Conservation (phyloP, 257 asterid species). For the Nicotiana tomentosiformis region DNA sequence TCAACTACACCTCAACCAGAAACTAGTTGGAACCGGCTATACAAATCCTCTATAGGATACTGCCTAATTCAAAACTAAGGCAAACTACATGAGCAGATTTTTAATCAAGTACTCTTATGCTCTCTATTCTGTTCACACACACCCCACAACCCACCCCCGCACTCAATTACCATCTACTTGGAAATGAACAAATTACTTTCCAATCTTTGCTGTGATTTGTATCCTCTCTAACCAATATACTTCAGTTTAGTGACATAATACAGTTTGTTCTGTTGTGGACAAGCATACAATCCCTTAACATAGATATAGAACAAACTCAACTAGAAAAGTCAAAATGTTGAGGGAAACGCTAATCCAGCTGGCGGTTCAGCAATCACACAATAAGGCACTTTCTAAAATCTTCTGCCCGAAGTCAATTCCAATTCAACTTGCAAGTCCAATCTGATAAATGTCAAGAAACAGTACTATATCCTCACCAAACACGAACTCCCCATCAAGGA, state of each 20-base stretch:
- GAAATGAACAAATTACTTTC: neutral
- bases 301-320: neutral
- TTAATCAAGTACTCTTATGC: neutral
- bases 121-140: neutral
- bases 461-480: neutral
- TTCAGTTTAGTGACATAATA: neutral
- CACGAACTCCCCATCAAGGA: neutral
- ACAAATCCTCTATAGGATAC: neutral
- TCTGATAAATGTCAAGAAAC: neutral
- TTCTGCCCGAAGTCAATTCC: neutral
- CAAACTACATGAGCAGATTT: neutral
- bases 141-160: neutral
- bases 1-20: no score
- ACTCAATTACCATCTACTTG: neutral
- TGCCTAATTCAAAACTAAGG: neutral
- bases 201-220: neutral
- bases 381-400: neutral
- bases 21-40: neutral
- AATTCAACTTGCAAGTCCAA: neutral
- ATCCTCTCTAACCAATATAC: neutral
- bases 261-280: neutral
- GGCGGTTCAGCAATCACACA: neutral
- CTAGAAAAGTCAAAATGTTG: neutral
- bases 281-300: conserved; percentile 4
- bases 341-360: neutral